Percentiles rank a stretch among this genome's conserved stretches.
Evolutionary conservation across 2,329 filamentous ascomycete genomes (phyloP).

Genomic region (Cladophialophora carrionii): DNA sequence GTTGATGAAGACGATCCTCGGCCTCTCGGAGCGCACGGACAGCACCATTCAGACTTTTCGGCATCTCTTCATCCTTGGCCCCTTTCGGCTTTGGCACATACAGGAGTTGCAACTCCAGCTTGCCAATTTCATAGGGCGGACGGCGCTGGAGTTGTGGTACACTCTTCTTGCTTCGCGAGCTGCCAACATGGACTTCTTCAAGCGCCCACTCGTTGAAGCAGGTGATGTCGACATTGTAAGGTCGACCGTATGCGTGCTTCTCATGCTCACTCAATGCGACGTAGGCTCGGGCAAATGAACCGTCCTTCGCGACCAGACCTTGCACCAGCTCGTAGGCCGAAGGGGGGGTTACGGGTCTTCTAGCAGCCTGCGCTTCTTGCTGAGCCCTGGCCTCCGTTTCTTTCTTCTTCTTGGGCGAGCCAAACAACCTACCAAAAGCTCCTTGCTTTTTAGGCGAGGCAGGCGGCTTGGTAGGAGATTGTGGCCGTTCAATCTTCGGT

Average conservation of each 20-base stretch:
- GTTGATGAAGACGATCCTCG: conserved; percentile 66
- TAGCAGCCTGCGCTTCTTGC: conserved; percentile 75
- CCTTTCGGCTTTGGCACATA: conserved; percentile 93
- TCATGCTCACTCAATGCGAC: conserved; percentile 94
- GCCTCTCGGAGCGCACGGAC: conserved; percentile 91
- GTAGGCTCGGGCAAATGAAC: conserved; percentile 92
- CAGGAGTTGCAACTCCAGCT: conserved; percentile 88
- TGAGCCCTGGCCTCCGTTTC: conserved; percentile 84
- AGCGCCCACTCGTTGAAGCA: conserved; percentile 99
- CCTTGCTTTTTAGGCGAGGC: conserved; percentile 74
- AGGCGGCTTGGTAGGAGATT: conserved; percentile 45
- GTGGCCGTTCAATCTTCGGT: conserved; percentile 61
- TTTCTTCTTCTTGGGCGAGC: conserved; percentile 94
- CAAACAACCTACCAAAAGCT: conserved; percentile 87
- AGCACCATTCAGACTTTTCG: conserved; percentile 98
- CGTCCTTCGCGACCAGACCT: conserved; percentile 80
- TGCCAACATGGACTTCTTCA: conserved; percentile 78
- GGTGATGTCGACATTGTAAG: conserved; percentile 82
- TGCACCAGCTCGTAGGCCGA: conserved; percentile 52
- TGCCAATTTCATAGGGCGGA: conserved; percentile 95
- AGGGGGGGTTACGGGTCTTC: conserved; percentile 37
- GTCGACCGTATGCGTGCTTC: conserved; percentile 81
- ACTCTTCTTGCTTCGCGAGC: conserved; percentile 90
- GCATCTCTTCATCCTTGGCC: conserved; percentile 90
- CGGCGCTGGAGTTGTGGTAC: conserved; percentile 71